These are phyloP conservation scores for Erysiphe neolycopersici DNA, from an alignment of 2,329 filamentous ascomycete genomes.

Conservation along the genomic window DNA sequence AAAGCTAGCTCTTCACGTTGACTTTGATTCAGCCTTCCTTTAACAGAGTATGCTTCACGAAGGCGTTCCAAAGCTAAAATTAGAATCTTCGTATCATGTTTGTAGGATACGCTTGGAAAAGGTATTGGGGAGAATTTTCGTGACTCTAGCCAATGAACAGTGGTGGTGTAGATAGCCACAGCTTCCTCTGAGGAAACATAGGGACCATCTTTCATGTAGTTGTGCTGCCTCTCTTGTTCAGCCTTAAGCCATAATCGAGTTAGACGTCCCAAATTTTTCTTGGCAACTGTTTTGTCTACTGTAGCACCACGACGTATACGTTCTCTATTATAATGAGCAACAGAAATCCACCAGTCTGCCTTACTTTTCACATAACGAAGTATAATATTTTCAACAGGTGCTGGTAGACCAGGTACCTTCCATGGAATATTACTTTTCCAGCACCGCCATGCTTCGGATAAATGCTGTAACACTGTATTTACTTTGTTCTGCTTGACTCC, in stretches of 20 bases:
- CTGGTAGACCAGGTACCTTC: constrained; percentile 92
- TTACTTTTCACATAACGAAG: constrained; percentile 97
- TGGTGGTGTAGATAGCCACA: constrained; percentile 95
- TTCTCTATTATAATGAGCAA: constrained; percentile 96
- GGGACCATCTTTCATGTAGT: constrained; percentile 97
- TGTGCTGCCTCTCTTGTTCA: constrained; percentile 94
- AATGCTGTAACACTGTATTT: constrained; percentile 86
- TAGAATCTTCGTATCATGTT: constrained; percentile 96
- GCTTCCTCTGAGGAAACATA: constrained; percentile 97
- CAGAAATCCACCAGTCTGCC: constrained; percentile 98
- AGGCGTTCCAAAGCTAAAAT: constrained; percentile 84
- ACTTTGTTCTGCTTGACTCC: constrained; percentile 99
- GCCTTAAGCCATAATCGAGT: constrained; percentile 94
- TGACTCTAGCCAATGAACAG: constrained; percentile 95
- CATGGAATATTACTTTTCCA: constrained; percentile 99
- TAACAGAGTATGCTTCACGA: constrained; percentile 90
- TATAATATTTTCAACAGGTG: constrained; percentile 96
- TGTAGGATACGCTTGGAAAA: constrained; percentile 96
- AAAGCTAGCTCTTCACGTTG: constrained; percentile 89
- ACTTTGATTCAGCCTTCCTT: constrained; percentile 86
- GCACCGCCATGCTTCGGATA: constrained; percentile 95
- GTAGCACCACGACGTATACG: constrained; percentile 88
- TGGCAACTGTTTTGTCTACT: constrained; percentile 95
- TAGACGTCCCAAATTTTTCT: constrained; percentile 91
- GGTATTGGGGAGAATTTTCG: constrained; percentile 97